Evolutionary conservation across 108 stramenopile species (phyloP), one percentile per base, ranked within the genome.

Genomic region (Skeletonema marinoi): DNA sequence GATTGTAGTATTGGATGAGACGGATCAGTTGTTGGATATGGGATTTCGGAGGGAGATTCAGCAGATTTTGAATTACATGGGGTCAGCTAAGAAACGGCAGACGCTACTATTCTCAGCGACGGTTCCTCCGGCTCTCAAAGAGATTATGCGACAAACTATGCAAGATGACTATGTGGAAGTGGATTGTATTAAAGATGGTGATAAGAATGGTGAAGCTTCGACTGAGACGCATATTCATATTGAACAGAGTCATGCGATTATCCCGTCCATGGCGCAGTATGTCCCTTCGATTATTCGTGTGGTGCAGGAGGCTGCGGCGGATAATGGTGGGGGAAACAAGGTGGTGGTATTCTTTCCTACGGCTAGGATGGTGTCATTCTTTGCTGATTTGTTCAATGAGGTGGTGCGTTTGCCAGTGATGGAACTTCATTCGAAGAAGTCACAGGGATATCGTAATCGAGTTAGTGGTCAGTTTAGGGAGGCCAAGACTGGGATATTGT

Each of bases 81-180:
- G 96, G 4, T 41, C 82, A 51, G 14, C 3, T 0, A 44, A 3
- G 14, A 44, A 85, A 17, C 88, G 97, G 32, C 98, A 98, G 71
- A 97, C 96, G 6, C 78, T 98, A n/a, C 76, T 98, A 9, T 98
- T 98, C 82, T 96, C 94, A 32, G 98, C 98, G 13, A 98, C 98
- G 14, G 65, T 98, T 14, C 93, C 97, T 25, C 72, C 72, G 25
- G 77, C 76, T 32, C 66, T 97, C 29, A 81, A 87, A 68, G 66
- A 56, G 10, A 78, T 95, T 54, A 88, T 96, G 54, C 65, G 66
- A 54, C 77, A 83, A 14, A 73, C 36, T 10, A 68, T 89, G 79
- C 73, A 85, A 35, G 60, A 58, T 33, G 74, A 88, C 46, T 88
- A 71, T 75, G 60, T 71, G 4, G 85, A 88, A 65, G 80, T 93